Base-by-base conservation (phyloP, 345 rosid genomes). In the Eutrema yunnanense region DNA sequence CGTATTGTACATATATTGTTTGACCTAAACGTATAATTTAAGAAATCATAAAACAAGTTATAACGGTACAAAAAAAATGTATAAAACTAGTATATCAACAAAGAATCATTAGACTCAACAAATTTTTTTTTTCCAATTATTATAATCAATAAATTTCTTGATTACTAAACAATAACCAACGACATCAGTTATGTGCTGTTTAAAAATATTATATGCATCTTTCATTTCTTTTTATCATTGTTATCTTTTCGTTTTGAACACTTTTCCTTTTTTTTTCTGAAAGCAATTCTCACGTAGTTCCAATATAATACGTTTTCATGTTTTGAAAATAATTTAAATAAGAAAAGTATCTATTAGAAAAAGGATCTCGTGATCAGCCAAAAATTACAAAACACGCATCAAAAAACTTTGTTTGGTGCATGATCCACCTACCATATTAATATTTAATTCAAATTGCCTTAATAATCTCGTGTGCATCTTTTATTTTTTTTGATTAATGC, bases 351-450 rank as follows among this genome's bases (percentile, higher is more conserved):
- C 44, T 9, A 49, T 19, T 1, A 47, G 47, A 7, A 64, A 54
- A 30, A 6, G 4, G 1, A 1, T 22, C 33, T 49, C 2, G 26
- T 22, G 9, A n/a, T 41, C 0, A 41, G 63, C 29, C 48, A 60
- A n/a, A 60, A 68, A 61, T 56, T 75, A 34, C 2, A 69, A 55
- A 75, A 69, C 71, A 75, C 75, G 59, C 71, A 69, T 54, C 22
- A 62, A 75, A 57, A 22, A 68, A 30, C 43, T 69, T 69, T 62
- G 46, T 69, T 69, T 69, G 74, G 79, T 69, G 74, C 52, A 62
- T 54, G 74, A 75, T 37, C 51, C 69, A 75, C 57, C 74, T 6
- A 75, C 53, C 70, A 53, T 69, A 61, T 19, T 54, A 34, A 36
- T 3, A 60, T 60, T 26, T 14, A 37, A 12, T 13, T 62, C 11